Percentiles rank a stretch among this genome's conserved stretches.
Evolutionary conservation across 495 filamentous ascomycete species (phyloP).

Genomic region (Podospora conica): DNA sequence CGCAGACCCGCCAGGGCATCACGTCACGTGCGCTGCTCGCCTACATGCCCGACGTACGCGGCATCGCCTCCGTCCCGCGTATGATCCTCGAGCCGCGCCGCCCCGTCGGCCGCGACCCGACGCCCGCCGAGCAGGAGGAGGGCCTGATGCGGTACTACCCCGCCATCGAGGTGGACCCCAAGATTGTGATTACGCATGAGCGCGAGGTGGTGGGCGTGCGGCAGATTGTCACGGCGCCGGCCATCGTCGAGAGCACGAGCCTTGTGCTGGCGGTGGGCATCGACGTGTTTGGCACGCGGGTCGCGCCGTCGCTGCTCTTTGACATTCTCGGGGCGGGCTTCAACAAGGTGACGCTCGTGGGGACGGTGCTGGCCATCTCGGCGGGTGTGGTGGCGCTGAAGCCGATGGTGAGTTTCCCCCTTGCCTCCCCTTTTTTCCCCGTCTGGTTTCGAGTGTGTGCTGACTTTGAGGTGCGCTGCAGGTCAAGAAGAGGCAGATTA

Average conservation of each 20-base stretch:
- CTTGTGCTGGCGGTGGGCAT: conserved; percentile 83
- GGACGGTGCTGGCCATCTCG: conserved; percentile 71
- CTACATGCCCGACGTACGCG: conserved; percentile 59
- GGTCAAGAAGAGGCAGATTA: conserved; percentile 38
- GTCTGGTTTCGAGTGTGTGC: conserved; percentile 1
- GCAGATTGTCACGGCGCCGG: conserved; percentile 64
- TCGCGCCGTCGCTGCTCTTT: conserved; percentile 79
- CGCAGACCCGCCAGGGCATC: conserved; percentile 89
- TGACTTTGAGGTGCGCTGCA: conserved; percentile 13
- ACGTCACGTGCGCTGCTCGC: conserved; percentile 77
- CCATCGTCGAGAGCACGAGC: conserved; percentile 86
- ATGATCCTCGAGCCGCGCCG: conserved; percentile 78
- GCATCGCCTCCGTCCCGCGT: conserved; percentile 75
- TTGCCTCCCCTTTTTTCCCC: conserved; percentile 5
- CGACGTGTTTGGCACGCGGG: conserved; percentile 81
- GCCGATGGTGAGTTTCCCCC: conserved; percentile 67
- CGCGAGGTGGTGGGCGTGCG: conserved; percentile 73
- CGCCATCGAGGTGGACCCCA: conserved; percentile 75
- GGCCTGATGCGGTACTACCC: conserved; percentile 73
- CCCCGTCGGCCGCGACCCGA: conserved; percentile 79
- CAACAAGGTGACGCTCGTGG: conserved; percentile 75
- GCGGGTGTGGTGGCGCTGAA: conserved; percentile 68
- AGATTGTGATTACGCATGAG: conserved; percentile 73
- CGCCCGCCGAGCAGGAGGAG: conserved; percentile 70
- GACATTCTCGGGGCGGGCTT: conserved; percentile 92